Base-by-base conservation (phyloP, 257 asterid species). In the Solanum corneliomulleri region DNA sequence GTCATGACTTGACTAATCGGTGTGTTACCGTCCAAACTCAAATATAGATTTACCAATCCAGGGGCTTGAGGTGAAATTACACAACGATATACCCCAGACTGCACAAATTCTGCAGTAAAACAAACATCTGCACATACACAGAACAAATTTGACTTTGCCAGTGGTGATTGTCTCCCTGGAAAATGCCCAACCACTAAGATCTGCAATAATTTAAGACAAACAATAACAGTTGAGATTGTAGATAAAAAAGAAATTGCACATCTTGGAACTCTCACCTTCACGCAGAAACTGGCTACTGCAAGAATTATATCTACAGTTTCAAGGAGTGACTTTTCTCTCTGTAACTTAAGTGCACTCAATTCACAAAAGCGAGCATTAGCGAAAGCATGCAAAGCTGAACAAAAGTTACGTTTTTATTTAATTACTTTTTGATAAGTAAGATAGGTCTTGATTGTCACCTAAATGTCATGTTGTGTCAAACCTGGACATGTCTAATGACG, bases 21-120 rank as follows among this genome's bases (percentile, higher is more conserved):
- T 42, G 66, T 92, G 64, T 86, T 93, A 58, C 99, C 99, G 83
- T 97, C 98, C 72, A 92, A 88, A 68, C 98, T 96, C 91, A 97
- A 88, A 91, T 90, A 97, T 15, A 97, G 91, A 87, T 92, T 91
- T 85, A 90, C 94, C 44, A 89, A 82, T 84, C 95, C 96, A 72
- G 99, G 98, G 86, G 92, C 75, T 86, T 93, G 98, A 85, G 99
- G 96, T 9, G 94, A 72, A 86, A 97, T 35, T 25, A 91, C 60
- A 92, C 94, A 94, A 62, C 97, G 95, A 89, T 90, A 96, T 21
- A 97, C 99, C 88, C 99, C 99, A 60, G 92, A 88, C 86, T 95
- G 98, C 85, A 95, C 91, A 85, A 90, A 86, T 91, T 92, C 94
- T 62, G 92, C 93, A 52, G 93, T 94, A 89, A 87, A 86, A 87